Evolutionary conservation across 768 basidiomycete genomes (phyloP).

Genomic region (Psilocybe sp.): DNA sequence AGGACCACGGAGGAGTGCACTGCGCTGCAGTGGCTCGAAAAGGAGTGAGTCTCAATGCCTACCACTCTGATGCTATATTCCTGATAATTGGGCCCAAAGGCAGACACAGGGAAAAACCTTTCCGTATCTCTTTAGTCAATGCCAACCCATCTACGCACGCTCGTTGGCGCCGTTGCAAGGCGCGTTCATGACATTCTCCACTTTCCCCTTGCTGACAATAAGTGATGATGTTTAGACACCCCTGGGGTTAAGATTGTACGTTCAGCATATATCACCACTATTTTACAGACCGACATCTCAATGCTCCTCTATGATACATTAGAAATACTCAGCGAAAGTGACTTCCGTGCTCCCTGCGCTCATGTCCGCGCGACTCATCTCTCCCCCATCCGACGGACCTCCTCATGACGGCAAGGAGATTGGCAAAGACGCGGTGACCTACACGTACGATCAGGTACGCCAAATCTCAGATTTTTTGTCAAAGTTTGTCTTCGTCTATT

Average conservation of each 20-base stretch:
- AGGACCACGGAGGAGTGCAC: constrained; percentile 70
- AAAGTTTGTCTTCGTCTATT: neutral
- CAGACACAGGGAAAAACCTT: constrained; percentile 85
- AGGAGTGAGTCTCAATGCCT: constrained; percentile 49
- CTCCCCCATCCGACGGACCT: constrained; percentile 69
- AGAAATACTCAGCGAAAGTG: constrained; percentile 87
- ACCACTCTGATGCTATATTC: neutral
- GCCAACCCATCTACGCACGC: constrained; percentile 88
- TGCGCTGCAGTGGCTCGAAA: constrained; percentile 86
- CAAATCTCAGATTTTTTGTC: neutral
- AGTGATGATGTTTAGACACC: constrained; percentile 50
- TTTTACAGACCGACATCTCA: neutral
- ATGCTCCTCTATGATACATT: neutral
- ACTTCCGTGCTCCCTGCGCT: constrained; percentile 80
- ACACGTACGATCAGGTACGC: constrained; percentile 74
- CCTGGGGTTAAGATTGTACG: constrained; percentile 82
- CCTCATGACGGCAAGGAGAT: constrained; percentile 71
- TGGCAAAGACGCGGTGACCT: constrained; percentile 72
- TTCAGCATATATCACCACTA: neutral
- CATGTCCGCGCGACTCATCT: constrained; percentile 78
- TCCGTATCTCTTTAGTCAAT: constrained; percentile 90
- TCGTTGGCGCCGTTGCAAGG: constrained; percentile 80
- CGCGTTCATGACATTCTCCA: constrained; percentile 13
- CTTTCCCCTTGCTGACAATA: neutral
- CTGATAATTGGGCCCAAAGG: constrained; percentile 29